A percentile compares a stretch with the other conserved stretches of the same genome.
Evolutionary conservation across 345 rosid species (phyloP).

Genomic region (Gossypium rotundifolium): DNA sequence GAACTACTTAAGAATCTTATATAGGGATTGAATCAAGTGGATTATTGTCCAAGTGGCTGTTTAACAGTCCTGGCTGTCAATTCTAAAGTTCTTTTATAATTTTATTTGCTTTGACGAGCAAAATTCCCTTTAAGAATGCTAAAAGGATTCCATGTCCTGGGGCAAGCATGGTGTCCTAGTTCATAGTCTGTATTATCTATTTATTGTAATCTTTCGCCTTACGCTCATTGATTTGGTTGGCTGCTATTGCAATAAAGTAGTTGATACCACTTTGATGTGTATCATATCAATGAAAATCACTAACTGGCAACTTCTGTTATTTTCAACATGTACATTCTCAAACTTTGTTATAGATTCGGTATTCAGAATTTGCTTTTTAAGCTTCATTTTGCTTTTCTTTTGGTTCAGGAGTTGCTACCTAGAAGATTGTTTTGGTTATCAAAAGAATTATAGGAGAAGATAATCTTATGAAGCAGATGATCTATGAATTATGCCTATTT

Average conservation of each 20-base stretch:
- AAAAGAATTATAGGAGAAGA: constrained; percentile 17
- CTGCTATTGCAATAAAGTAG: not conserved
- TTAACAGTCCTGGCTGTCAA: not conserved
- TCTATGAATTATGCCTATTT: constrained; percentile 39
- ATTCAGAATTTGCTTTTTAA: not conserved
- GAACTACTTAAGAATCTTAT: not conserved
- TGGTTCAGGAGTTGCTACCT: constrained; percentile 60
- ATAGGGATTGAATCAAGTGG: not conserved
- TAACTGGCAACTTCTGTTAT: too few relatives aligned
- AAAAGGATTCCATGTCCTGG: not conserved
- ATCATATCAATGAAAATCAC: not conserved
- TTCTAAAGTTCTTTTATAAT: not conserved
- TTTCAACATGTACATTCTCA: not conserved
- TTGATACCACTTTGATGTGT: not conserved
- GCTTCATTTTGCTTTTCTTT: constrained; percentile 13
- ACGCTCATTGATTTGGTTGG: not conserved
- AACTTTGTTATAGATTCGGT: not conserved
- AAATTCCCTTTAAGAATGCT: not conserved
- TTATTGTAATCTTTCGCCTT: not conserved
- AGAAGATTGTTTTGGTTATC: constrained; percentile 33
- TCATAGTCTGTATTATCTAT: not conserved
- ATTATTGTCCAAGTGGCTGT: not conserved
- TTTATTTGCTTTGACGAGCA: not conserved
- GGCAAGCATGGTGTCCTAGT: not conserved
- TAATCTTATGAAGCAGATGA: constrained; percentile 36